phyloP scores from a whole-genome alignment of 331 rosid species.

The Telfairia occidentalis region DNA sequence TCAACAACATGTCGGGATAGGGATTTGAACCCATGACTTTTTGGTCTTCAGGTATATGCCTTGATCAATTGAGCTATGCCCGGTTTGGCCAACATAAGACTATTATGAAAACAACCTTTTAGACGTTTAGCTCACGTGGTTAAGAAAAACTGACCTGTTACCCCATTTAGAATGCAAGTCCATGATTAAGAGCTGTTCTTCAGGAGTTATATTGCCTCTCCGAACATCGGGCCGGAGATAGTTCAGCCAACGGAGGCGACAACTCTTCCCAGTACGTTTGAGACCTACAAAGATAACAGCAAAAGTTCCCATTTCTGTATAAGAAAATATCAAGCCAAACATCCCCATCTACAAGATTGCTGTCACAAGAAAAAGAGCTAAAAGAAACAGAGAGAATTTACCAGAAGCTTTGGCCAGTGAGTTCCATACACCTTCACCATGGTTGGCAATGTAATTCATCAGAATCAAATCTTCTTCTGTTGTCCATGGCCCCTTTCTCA shows the following conservation, averaged over 20 bases:
- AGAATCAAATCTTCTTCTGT: slow-evolving; percentile 91
- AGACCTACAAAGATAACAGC: slow-evolving; percentile 37
- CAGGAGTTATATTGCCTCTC: slow-evolving; percentile 89
- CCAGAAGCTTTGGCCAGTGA: slow-evolving; percentile 93
- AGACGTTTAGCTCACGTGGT: neutral
- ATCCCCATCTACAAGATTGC: neutral
- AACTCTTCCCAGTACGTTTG: slow-evolving; percentile 93
- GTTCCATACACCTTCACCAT: slow-evolving; percentile 99
- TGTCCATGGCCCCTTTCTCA: slow-evolving; percentile 98
- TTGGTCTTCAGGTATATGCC: no score
- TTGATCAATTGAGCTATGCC: no score
- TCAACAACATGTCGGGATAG: no score
- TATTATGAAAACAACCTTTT: neutral
- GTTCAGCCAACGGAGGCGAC: slow-evolving; percentile 95
- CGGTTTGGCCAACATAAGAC: no score
- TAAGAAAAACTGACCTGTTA: slow-evolving; percentile 47
- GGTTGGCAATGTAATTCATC: slow-evolving; percentile 86
- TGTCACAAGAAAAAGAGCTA: no score
- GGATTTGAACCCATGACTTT: no score
- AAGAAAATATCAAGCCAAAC: neutral
- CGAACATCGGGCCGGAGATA: slow-evolving; percentile 95
- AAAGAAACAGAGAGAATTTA: slow-evolving; percentile 18
- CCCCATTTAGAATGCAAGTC: slow-evolving; percentile 99
- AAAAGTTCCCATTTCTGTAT: neutral
- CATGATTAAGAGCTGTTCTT: slow-evolving; percentile 87